Evolutionary conservation across 139 green algal species (phyloP).

Genomic region (Diplosphaera chodatii): DNA sequence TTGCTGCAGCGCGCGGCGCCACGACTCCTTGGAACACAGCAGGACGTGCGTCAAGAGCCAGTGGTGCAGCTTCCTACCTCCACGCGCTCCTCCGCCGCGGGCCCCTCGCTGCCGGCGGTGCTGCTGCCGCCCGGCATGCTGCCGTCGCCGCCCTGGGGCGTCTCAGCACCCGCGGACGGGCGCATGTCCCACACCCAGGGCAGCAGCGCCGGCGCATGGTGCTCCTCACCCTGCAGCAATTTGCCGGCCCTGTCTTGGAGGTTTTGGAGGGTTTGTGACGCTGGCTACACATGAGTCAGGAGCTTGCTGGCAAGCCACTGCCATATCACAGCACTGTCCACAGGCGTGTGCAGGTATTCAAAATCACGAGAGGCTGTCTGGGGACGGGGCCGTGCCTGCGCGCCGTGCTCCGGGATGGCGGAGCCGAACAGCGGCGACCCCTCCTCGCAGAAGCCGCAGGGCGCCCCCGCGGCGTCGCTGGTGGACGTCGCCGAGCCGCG

Average conservation of each 20-base stretch:
- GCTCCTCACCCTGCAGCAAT: not conserved
- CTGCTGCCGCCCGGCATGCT: not conserved
- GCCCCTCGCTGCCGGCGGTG: not conserved
- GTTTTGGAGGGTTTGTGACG: too few species aligned
- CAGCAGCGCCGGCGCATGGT: not conserved
- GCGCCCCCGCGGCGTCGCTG: not conserved
- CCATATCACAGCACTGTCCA: too few species aligned
- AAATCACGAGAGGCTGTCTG: too few species aligned
- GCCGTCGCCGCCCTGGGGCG: not conserved
- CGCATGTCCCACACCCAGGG: not conserved
- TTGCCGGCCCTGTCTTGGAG: too few species aligned
- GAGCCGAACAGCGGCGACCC: not conserved
- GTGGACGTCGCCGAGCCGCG: slow-evolving; percentile 53
- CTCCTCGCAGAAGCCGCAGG: not conserved
- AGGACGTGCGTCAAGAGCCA: too few species aligned
- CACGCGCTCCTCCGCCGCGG: not conserved
- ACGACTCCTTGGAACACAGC: too few species aligned
- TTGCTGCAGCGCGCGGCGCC: too few species aligned
- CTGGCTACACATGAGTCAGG: too few species aligned
- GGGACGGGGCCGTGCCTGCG: too few species aligned
- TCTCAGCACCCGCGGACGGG: not conserved
- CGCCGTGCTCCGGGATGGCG: not conserved
- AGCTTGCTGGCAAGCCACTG: too few species aligned
- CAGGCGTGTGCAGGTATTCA: too few species aligned
- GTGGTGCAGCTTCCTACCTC: too few species aligned